Conservation (phyloP, 345 rosid genomes). For the Firmiana major region DNA sequence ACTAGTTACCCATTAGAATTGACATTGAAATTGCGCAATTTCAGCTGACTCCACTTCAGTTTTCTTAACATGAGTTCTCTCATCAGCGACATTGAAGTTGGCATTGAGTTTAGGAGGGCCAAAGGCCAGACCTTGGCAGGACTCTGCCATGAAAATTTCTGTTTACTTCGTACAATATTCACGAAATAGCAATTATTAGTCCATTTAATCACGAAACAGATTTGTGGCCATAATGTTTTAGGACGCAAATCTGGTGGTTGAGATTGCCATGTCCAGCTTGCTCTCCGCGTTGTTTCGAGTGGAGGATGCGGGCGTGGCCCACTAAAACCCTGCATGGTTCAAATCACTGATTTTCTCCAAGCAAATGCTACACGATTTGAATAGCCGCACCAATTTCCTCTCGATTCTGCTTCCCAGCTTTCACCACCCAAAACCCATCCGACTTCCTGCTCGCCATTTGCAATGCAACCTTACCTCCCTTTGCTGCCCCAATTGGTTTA, state of each 20-base stretch:
- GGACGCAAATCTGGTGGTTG: slow-evolving; percentile 18
- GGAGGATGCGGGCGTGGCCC: slow-evolving; percentile 12
- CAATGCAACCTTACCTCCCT: background rate
- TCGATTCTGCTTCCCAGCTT: slow-evolving; percentile 6
- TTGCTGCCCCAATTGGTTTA: background rate
- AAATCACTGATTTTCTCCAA: slow-evolving; percentile 1
- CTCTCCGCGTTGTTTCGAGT: slow-evolving; percentile 12
- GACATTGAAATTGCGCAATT: background rate
- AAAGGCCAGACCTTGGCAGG: background rate
- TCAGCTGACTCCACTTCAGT: background rate
- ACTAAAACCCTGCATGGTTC: background rate
- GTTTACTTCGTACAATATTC: background rate
- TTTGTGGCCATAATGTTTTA: slow-evolving; percentile 13
- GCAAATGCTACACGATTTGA: slow-evolving; percentile 21
- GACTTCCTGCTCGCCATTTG: background rate
- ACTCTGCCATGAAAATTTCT: background rate
- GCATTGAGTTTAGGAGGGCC: background rate
- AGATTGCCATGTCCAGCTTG: slow-evolving; percentile 7
- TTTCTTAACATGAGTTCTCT: background rate
- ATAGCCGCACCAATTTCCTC: slow-evolving; percentile 23
- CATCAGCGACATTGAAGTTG: background rate
- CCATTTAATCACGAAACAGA: slow-evolving; percentile 6
- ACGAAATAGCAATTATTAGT: background rate
- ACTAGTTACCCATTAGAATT: background rate
- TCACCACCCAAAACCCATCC: background rate